These are phyloP conservation scores for Prunella vulgaris DNA, from an alignment of 257 asterid genomes.

Conservation along the genomic window DNA sequence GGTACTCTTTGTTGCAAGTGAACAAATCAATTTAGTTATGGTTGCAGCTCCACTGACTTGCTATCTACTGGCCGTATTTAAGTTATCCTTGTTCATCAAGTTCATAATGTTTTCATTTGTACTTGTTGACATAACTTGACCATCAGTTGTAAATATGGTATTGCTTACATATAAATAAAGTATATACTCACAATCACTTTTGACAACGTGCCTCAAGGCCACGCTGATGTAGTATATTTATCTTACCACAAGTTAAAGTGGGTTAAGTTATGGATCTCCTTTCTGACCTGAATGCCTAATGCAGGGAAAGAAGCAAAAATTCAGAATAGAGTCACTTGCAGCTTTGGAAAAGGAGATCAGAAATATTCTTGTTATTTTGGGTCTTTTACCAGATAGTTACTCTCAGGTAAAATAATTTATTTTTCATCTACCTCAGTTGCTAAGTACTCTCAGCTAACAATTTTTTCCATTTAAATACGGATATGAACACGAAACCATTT, in stretches of 20 bases:
- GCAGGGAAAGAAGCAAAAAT: constrained; percentile 91
- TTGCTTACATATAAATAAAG: not conserved
- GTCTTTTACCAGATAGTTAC: constrained; percentile 74
- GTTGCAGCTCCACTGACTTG: not conserved
- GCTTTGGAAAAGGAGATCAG: constrained; percentile 59
- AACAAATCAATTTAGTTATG: not conserved
- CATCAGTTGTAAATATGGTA: not conserved
- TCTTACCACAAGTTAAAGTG: not conserved
- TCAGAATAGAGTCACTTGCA: constrained; percentile 64
- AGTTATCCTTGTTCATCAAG: not conserved
- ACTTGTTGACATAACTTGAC: constrained; percentile 6
- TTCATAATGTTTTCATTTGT: not conserved
- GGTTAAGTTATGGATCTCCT: not conserved
- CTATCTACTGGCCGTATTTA: too few species aligned
- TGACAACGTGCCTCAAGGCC: not conserved
- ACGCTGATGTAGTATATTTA: not conserved
- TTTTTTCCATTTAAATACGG: not conserved
- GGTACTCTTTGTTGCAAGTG: constrained; percentile 39
- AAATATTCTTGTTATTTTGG: constrained; percentile 55
- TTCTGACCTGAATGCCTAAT: constrained; percentile 21
- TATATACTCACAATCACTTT: not conserved
- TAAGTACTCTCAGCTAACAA: not conserved
- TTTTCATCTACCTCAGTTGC: not conserved
- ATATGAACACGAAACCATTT: not conserved
- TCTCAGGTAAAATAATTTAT: constrained; percentile 42